Conservation (phyloP, 2,329 filamentous ascomycete species). For the Helminthosporium solani region DNA sequence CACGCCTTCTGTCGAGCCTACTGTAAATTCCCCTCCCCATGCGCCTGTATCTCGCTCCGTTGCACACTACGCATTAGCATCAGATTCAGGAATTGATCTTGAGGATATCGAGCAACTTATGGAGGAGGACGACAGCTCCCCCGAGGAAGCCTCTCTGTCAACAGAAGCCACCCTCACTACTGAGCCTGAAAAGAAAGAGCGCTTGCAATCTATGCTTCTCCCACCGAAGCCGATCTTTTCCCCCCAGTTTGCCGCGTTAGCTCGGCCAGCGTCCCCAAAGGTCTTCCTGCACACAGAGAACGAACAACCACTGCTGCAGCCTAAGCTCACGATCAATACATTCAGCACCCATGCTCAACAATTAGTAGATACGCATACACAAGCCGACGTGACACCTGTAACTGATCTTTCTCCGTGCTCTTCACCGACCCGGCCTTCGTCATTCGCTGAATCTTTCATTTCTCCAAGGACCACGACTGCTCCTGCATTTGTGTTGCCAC, state of each 20-base stretch:
- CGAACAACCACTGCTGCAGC: constrained; percentile 1
- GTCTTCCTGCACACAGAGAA: constrained; percentile 31
- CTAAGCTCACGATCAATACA: constrained; percentile 10
- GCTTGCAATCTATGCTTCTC: constrained; percentile 42
- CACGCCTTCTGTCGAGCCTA: constrained; percentile 35
- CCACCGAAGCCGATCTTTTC: constrained; percentile 39
- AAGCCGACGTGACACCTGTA: constrained; percentile 33
- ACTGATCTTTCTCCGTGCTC: constrained; percentile 37
- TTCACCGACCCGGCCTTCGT: constrained; percentile 25
- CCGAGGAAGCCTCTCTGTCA: constrained; percentile 23
- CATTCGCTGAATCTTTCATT: constrained; percentile 12
- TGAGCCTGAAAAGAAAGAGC: constrained; percentile 27
- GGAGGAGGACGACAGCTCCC: constrained; percentile 42
- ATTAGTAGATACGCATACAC: constrained; percentile 12
- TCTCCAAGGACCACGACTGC: constrained; percentile 1
- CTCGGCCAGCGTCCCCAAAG: constrained; percentile 40
- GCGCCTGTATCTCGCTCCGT: constrained; percentile 45
- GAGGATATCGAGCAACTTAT: constrained; percentile 50
- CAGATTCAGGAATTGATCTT: constrained; percentile 46
- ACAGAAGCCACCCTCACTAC: constrained; percentile 20
- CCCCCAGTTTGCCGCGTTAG: constrained; percentile 22
- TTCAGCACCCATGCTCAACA: background rate
- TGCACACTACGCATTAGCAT: constrained; percentile 60
- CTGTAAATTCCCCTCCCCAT: constrained; percentile 42
- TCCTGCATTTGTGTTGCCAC: constrained; percentile 3